Base-by-base conservation (phyloP, 306 rosid genomes). In the Lithocarpus polystachyus region DNA sequence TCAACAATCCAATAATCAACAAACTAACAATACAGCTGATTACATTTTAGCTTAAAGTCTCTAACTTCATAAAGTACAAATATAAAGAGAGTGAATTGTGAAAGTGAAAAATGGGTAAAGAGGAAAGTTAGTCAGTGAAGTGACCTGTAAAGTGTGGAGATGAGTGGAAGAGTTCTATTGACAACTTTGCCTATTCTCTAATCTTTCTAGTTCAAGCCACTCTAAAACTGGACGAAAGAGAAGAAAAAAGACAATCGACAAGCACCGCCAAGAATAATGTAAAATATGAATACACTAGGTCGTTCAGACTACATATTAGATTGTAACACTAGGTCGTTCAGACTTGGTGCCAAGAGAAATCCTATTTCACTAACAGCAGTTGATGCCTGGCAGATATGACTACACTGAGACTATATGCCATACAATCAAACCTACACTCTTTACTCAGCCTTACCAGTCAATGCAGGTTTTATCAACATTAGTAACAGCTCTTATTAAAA, bases 91-190 rank as follows among this genome's bases (percentile, higher is more conserved):
- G 57, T 9, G 43, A 37, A 6, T 0, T 37, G 43, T 37, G 43
- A 29, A 68, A 65, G 1, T 15, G 55, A 68, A 64, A 40, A 2
- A 9, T 12, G 31, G 18, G 13, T 40, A 6, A 28, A 53, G 20
- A 7, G 45, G 2, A 37, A 37, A 37, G 45, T 7, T 0, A 37
- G 19, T 37, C 45, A 2, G 60, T 14, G 74, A 69, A 56, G 26
- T 62, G 53, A 91, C 97, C 94, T 89, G 94, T 54, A 87, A 61
- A 22, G 85, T 78, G 2, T 83, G 92, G 80, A 85, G 75, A 5
- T 81, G 89, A 19, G 87, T 72, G 75, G 90, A 82, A 78, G 92
- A 83, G 77, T 35, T 86, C 45, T 37, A 8, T 7, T 37, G 45
- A 7, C 11, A 37, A 37, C 45, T 37, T 37, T 7, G 45, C 45